These are phyloP conservation scores for Vigna reflexopilosa DNA, from an alignment of 306 rosid genomes.

Conservation along the genomic window DNA sequence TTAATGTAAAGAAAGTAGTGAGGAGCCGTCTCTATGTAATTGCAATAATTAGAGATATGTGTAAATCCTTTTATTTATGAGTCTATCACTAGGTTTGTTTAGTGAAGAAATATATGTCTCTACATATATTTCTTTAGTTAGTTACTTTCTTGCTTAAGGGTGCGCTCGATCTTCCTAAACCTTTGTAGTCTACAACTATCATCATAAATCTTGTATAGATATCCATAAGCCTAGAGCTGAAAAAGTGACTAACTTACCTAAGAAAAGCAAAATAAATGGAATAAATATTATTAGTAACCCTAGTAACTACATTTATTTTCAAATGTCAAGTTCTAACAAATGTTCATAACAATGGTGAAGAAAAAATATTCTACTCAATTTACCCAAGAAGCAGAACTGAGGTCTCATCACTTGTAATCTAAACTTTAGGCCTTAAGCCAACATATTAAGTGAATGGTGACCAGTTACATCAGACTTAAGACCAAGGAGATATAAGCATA, in stretches of 20 bases:
- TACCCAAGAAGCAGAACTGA: neutral
- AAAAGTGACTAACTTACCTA: neutral
- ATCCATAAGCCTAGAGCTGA: neutral
- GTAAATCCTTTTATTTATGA: neutral
- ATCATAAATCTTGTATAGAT: neutral
- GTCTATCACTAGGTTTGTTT: neutral
- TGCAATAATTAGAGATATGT: neutral
- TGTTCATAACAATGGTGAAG: neutral
- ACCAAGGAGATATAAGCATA: neutral
- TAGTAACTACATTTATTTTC: neutral
- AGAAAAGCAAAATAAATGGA: neutral
- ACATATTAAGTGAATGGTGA: neutral
- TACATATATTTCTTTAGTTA: neutral
- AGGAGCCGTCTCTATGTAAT: neutral
- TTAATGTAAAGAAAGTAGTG: neutral
- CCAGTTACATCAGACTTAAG: neutral
- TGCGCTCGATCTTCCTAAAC: slow-evolving; percentile 20
- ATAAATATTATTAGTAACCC: neutral
- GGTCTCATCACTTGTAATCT: neutral
- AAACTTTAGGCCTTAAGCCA: slow-evolving; percentile 18
- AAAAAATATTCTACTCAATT: neutral
- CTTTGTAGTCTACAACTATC: neutral
- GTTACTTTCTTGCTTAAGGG: neutral
- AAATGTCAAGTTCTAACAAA: neutral
- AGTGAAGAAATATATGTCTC: neutral